phyloP scores from a whole-genome alignment of 2,329 filamentous ascomycete species.

The Gyromitra esculenta region DNA sequence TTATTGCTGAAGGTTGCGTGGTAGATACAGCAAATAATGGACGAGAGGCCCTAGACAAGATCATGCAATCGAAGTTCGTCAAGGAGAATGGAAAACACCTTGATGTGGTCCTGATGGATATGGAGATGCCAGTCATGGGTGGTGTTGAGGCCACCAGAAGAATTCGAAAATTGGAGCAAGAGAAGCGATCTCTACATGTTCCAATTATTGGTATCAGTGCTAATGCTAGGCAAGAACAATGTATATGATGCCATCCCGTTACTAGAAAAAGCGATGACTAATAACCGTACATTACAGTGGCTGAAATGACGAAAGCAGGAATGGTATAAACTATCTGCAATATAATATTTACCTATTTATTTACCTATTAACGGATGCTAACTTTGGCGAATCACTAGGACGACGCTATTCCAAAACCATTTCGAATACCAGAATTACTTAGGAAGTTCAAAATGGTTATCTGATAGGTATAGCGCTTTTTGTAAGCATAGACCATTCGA shows the following conservation, averaged over 20 bases:
- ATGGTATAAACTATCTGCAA: slow-evolving; percentile 63
- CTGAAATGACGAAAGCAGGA: slow-evolving; percentile 72
- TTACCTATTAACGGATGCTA: neutral
- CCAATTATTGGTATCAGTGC: slow-evolving; percentile 85
- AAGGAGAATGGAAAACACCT: slow-evolving; percentile 65
- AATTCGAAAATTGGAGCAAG: slow-evolving; percentile 74
- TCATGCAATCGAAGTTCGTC: slow-evolving; percentile 67
- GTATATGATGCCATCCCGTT: slow-evolving; percentile 62
- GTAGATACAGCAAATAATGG: slow-evolving; percentile 73
- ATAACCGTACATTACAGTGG: slow-evolving; percentile 27
- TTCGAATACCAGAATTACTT: slow-evolving; percentile 76
- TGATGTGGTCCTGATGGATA: slow-evolving; percentile 78
- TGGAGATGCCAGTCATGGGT: slow-evolving; percentile 87
- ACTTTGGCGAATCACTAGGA: slow-evolving; percentile 61
- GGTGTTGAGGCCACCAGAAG: slow-evolving; percentile 76
- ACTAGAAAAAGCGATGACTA: neutral
- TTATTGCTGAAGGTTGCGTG: slow-evolving; percentile 70
- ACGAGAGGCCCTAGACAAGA: slow-evolving; percentile 69
- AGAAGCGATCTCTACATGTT: slow-evolving; percentile 73
- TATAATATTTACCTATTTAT: neutral
- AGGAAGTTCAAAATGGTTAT: slow-evolving; percentile 67
- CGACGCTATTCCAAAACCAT: slow-evolving; percentile 81
- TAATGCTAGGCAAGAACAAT: slow-evolving; percentile 79
- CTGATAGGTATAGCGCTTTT: neutral
- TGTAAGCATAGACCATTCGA: neutral